Base-by-base conservation (phyloP, 2,329 filamentous ascomycete species). In the Blumeriella jaapii region DNA sequence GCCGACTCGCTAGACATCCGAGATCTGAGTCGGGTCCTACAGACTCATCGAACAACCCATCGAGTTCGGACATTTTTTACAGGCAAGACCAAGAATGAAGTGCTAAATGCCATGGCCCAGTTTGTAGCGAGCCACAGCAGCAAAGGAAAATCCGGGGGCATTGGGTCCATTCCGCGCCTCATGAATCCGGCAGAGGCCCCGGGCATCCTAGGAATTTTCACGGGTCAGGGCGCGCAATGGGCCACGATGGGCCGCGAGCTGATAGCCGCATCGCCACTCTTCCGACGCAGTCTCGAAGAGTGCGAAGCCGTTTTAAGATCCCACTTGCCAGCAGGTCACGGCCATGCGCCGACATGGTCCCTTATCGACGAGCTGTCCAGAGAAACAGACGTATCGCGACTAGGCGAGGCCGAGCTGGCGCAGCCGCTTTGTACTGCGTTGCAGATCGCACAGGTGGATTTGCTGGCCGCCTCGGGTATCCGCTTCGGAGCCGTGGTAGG, bases 381-480 rank as follows among this genome's bases (percentile, higher is more conserved):
- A 14, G 29, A 40, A 24, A 28, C 15, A 9, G 11, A 38, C 6
- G 22, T 15, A 2, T 31, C 42, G n/a, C 29, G 29, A 6, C 26
- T 50, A 10, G 49, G 54, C 28, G 31, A 41, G 33, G 36, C 39
- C 14, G 31, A 36, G 4, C 25, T 51, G 10, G 41, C 38, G 29
- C 49, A 52, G 24, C 45, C 48, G 1, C 22, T 49, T 2, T 50
- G 38, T 27, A 52, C 49, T 2, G 49, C 46, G 10, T 20, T 56
- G 2, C 54, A 57, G 27, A 37, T 56, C 7, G 48, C 44, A 5
- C 29, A 55, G 6, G 45, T 57, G 3, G 45, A 54, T 16, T 17
- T 53, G 5, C 41, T 57, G 1, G 7, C 9, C 1, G 29, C 35
- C 5, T 49, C 42, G 39, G 38, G 38, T 8, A 15, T 56, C 11